Percentiles rank a stretch among this genome's conserved stretches.
Evolutionary conservation across 2,329 filamentous ascomycete species (phyloP).

Genomic region (Lecanicillium sp.): DNA sequence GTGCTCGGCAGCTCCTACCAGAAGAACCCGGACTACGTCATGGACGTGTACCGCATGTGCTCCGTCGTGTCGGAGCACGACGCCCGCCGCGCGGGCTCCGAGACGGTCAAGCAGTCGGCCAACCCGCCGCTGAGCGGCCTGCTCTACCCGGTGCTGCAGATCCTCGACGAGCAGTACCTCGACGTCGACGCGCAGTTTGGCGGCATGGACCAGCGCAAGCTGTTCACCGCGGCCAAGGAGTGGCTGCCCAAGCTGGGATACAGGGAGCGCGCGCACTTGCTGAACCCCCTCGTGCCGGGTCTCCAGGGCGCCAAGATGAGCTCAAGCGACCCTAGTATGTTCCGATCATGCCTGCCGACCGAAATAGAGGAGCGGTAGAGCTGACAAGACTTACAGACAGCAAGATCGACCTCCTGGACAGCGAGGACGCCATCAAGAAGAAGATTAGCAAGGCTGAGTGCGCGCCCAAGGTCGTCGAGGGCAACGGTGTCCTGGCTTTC

Average conservation of each 20-base stretch:
- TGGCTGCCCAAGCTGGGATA: slow-evolving; percentile 82
- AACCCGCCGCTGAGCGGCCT: slow-evolving; percentile 59
- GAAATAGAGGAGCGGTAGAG: neutral
- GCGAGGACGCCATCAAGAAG: slow-evolving; percentile 65
- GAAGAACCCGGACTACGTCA: slow-evolving; percentile 64
- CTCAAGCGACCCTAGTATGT: slow-evolving; percentile 58
- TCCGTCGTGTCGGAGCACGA: slow-evolving; percentile 69
- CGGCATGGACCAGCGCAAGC: slow-evolving; percentile 74
- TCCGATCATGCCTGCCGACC: neutral
- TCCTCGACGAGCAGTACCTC: slow-evolving; percentile 84
- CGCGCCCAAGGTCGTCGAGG: slow-evolving; percentile 68
- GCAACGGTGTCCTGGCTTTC: slow-evolving; percentile 81
- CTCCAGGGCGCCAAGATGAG: slow-evolving; percentile 83
- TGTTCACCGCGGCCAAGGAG: slow-evolving; percentile 81
- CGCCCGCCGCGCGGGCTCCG: slow-evolving; percentile 83
- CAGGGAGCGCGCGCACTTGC: slow-evolving; percentile 47
- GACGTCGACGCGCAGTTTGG: slow-evolving; percentile 86
- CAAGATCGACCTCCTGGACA: slow-evolving; percentile 91
- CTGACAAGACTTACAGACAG: slow-evolving; percentile 46
- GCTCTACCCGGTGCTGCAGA: slow-evolving; percentile 58
- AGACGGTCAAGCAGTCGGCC: slow-evolving; percentile 87
- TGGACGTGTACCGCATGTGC: slow-evolving; percentile 79
- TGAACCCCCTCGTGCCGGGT: slow-evolving; percentile 79
- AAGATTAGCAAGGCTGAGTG: slow-evolving; percentile 84
- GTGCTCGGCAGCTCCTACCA: slow-evolving; percentile 84